Percentiles rank a stretch among this genome's conserved stretches.
phyloP scores from a whole-genome alignment of 495 filamentous ascomycete species.

The Podospora fimiseda region DNA sequence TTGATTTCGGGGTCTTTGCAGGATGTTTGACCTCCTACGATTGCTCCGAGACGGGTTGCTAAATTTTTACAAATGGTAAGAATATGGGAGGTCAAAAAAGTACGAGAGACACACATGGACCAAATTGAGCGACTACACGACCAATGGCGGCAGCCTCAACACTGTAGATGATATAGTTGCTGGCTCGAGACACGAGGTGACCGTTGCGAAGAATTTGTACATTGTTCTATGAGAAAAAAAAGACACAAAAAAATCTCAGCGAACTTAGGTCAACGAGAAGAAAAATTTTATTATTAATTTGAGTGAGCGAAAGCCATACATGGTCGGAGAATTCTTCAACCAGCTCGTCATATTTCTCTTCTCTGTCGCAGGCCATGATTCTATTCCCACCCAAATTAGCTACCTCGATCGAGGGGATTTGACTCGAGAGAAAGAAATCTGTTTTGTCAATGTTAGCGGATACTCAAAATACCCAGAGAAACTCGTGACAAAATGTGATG shows the following conservation, averaged over 20 bases:
- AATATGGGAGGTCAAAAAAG: conserved; percentile 8
- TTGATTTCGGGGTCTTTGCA: conserved; percentile 96
- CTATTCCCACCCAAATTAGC: conserved; percentile 39
- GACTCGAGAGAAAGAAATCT: conserved; percentile 4
- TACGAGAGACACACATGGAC: conserved; percentile 66
- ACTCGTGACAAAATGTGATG: conserved; percentile 8
- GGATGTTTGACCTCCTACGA: conserved; percentile 95
- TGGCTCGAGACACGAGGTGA: conserved; percentile 86
- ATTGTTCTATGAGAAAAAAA: conserved; percentile 47
- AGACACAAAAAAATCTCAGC: conserved; percentile 50
- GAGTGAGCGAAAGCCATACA: conserved; percentile 36
- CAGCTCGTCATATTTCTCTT: conserved; percentile 74
- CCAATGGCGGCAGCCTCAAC: conserved; percentile 90
- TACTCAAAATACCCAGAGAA: background rate
- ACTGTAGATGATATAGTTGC: conserved; percentile 96
- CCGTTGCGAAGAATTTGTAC: conserved; percentile 81
- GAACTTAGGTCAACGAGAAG: conserved; percentile 26
- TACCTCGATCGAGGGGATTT: conserved; percentile 9
- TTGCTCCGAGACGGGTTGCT: conserved; percentile 91
- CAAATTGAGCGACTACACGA: conserved; percentile 75
- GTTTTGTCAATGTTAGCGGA: conserved; percentile 17
- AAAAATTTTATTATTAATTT: conserved; percentile 12
- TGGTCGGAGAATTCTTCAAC: conserved; percentile 68
- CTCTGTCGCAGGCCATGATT: conserved; percentile 88
- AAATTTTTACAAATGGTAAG: conserved; percentile 13